phyloP scores from a whole-genome alignment of 257 asterid genomes.

The Ligustrum vulgare region DNA sequence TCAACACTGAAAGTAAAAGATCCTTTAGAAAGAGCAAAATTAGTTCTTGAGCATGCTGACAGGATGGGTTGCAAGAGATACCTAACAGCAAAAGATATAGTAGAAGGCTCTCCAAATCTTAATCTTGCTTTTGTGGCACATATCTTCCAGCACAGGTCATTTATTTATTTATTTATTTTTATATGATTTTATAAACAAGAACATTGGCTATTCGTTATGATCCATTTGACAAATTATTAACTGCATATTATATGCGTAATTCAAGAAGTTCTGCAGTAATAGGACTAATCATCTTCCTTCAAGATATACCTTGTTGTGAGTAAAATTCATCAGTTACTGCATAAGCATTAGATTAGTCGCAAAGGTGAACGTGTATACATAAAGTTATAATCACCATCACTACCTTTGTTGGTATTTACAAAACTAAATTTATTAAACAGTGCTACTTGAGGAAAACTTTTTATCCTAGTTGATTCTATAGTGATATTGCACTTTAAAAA shows the following conservation, averaged over 20 bases:
- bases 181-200: no score
- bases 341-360: background rate
- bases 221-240: background rate
- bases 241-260: background rate
- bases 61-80: constrained; percentile 97
- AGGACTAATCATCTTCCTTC: background rate
- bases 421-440: background rate
- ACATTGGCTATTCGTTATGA: background rate
- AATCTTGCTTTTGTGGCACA: constrained; percentile 99
- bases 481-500: background rate
- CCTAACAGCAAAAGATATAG: constrained; percentile 91
- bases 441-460: background rate
- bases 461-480: background rate
- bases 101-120: constrained; percentile 95
- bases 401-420: background rate
- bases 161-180: background rate
- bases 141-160: constrained; percentile 89
- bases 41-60: constrained; percentile 95
- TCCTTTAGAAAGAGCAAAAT: constrained; percentile 71
- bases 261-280: background rate
- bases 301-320: background rate
- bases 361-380: background rate
- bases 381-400: background rate
- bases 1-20: constrained; percentile 62
- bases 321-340: background rate